phyloP scores from a whole-genome alignment of 306 rosid species.

The Cucumis cinereus region DNA sequence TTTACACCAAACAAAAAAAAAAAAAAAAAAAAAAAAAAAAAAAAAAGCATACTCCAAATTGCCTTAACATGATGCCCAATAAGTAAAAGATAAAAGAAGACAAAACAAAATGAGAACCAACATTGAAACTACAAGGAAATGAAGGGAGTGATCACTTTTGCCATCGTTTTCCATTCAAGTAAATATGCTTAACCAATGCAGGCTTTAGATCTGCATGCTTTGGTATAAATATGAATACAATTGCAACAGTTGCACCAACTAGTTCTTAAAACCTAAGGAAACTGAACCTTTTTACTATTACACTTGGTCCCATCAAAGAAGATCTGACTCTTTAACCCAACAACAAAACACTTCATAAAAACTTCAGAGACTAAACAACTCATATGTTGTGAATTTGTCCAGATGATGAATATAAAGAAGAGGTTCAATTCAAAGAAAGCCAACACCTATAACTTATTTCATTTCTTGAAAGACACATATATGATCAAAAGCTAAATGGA shows the following conservation, averaged over 20 bases:
- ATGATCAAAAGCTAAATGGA: background rate
- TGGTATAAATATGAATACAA: background rate
- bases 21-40: too few relatives aligned
- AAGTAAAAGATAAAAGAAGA: background rate
- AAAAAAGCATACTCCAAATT: background rate
- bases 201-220: background rate
- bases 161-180: background rate
- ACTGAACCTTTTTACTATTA: too few relatives aligned
- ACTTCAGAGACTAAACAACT: background rate
- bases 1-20: too few relatives aligned
- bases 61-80: background rate
- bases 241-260: background rate
- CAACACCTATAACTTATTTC: conserved; percentile 33
- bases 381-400: background rate
- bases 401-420: background rate
- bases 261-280: background rate
- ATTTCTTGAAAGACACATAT: conserved; percentile 1
- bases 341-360: background rate
- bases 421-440: conserved; percentile 11
- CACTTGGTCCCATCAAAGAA: too few relatives aligned
- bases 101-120: background rate
- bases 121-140: background rate
- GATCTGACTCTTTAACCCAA: background rate
- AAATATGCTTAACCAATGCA: background rate
- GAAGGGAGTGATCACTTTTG: background rate